Percentiles rank a stretch among this genome's conserved stretches.
These are phyloP conservation scores for Claviceps lovelessii DNA, from an alignment of 2,329 filamentous ascomycete species.

Conservation along the genomic window DNA sequence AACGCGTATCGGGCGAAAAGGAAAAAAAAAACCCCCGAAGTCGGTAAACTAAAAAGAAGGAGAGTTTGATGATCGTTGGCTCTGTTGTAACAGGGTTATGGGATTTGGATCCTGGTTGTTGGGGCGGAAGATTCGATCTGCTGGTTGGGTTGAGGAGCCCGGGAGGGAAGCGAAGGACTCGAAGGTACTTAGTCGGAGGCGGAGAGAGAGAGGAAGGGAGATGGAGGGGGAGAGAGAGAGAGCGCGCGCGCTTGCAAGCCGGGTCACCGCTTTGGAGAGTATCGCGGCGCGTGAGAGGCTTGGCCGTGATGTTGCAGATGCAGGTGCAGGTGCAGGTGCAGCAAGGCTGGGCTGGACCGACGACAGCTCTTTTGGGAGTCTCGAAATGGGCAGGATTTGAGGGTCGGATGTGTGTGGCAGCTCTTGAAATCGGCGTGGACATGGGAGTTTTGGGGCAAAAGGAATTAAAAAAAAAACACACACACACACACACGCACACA, in stretches of 20 bases:
- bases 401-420: neutral
- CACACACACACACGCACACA: neutral
- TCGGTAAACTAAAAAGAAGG: too few species aligned
- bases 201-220: neutral
- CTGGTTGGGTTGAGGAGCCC: neutral
- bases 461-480: neutral
- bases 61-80: too few species aligned
- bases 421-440: neutral
- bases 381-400: neutral
- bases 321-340: neutral
- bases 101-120: neutral
- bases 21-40: too few species aligned
- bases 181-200: neutral
- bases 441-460: neutral
- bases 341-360: neutral
- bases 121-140: neutral
- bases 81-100: neutral
- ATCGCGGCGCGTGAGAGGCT: neutral
- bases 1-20: neutral
- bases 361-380: neutral
- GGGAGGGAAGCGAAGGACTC: neutral
- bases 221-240: too few species aligned
- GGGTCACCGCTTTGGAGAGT: neutral
- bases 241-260: neutral
- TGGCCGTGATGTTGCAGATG: neutral